Percentiles rank a stretch among this genome's conserved stretches.
phyloP scores from a whole-genome alignment of 2,329 filamentous ascomycete genomes.

The Neofusicoccum laricinum region DNA sequence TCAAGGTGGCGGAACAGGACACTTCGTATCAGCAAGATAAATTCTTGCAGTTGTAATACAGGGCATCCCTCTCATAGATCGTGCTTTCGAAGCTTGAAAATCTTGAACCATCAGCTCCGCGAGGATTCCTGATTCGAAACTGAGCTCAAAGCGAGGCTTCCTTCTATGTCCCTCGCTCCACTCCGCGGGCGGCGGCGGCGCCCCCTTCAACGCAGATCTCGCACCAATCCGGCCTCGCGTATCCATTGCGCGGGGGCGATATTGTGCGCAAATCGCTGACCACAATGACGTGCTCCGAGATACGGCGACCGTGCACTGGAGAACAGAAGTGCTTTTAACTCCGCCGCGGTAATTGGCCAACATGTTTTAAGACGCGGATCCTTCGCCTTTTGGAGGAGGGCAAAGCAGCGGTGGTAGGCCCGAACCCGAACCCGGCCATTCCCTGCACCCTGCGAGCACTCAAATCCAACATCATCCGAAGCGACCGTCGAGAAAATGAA shows the following conservation, averaged over 20 bases:
- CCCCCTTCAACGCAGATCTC: not conserved
- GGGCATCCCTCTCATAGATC: no score
- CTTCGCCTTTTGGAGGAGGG: not conserved
- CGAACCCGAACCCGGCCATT: not conserved
- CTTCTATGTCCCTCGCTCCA: no score
- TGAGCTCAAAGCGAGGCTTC: no score
- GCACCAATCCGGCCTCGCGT: not conserved
- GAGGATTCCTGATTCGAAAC: no score
- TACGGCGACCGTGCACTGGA: slow-evolving; percentile 5
- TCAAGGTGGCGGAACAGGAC: no score
- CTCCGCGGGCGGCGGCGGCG: no score
- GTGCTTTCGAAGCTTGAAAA: no score
- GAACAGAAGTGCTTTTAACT: not conserved
- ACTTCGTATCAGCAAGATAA: no score
- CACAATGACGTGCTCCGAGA: slow-evolving; percentile 1
- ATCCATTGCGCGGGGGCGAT: not conserved
- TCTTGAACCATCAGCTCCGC: no score
- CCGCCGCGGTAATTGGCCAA: not conserved
- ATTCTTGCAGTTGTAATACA: no score
- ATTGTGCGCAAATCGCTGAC: not conserved
- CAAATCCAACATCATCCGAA: not conserved
- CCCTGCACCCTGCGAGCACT: not conserved
- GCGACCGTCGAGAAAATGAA: not conserved
- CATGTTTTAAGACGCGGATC: not conserved
- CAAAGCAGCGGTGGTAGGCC: not conserved